phyloP scores from a whole-genome alignment of 2,329 filamentous ascomycete species.

The Emergomyces orientalis region DNA sequence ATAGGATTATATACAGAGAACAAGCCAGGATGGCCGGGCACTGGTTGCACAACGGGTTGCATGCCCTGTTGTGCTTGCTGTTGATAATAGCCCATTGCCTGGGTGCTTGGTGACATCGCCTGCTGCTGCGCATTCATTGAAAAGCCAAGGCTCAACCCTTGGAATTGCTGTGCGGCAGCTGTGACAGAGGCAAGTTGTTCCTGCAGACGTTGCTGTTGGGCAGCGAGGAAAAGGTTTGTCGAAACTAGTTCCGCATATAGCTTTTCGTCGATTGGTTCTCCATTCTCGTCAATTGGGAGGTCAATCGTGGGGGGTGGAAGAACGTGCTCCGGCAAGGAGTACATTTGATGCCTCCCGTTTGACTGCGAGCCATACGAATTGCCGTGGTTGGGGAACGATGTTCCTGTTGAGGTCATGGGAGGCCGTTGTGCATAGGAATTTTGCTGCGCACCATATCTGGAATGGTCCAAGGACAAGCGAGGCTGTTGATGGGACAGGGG shows the following conservation, averaged over 20 bases:
- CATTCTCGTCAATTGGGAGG: slow-evolving; percentile 55
- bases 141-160: slow-evolving; percentile 58
- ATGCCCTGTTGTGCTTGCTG: slow-evolving; percentile 60
- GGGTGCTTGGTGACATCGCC: slow-evolving; percentile 42
- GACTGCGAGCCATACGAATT: slow-evolving; percentile 20
- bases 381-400: slow-evolving; percentile 42
- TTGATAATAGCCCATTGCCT: slow-evolving; percentile 48
- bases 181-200: slow-evolving; percentile 83
- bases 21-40: slow-evolving; percentile 62
- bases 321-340: slow-evolving; percentile 73
- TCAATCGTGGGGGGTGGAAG: slow-evolving; percentile 54
- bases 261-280: slow-evolving; percentile 72
- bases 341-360: slow-evolving; percentile 45
- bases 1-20: slow-evolving; percentile 77
- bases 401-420: slow-evolving; percentile 52
- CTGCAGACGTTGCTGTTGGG: slow-evolving; percentile 90
- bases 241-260: slow-evolving; percentile 82
- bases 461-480: slow-evolving; percentile 38
- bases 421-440: slow-evolving; percentile 34
- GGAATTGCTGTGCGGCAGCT: slow-evolving; percentile 71
- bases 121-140: slow-evolving; percentile 29
- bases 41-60: slow-evolving; percentile 53
- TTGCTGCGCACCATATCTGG: slow-evolving; percentile 37
- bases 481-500: slow-evolving; percentile 50
- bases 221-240: slow-evolving; percentile 83